phyloP scores from a whole-genome alignment of 257 asterid species.

The Paraleonurus japonicus region DNA sequence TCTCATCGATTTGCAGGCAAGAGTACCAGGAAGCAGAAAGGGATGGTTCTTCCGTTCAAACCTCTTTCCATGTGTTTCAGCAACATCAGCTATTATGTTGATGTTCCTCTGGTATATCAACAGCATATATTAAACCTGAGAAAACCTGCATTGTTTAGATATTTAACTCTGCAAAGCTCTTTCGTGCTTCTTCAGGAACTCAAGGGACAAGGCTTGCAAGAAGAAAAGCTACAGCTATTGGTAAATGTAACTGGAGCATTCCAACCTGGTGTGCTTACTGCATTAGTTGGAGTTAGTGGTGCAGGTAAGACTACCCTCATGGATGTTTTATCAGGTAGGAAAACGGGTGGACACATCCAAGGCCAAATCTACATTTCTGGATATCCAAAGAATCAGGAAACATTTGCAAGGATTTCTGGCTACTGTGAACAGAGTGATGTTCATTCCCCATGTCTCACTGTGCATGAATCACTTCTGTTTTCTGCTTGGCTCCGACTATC shows the following conservation, averaged over 20 bases:
- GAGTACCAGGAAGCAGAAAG: slow-evolving; percentile 40
- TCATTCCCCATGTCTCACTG: slow-evolving; percentile 88
- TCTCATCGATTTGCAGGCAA: slow-evolving; percentile 45
- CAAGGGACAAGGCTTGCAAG: slow-evolving; percentile 65
- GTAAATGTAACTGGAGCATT: slow-evolving; percentile 76
- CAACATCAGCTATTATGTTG: slow-evolving; percentile 75
- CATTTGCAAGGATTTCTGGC: slow-evolving; percentile 90
- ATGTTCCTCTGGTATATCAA: slow-evolving; percentile 73
- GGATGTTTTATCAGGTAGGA: slow-evolving; percentile 96
- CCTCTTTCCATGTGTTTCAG: slow-evolving; percentile 83
- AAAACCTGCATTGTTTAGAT: slow-evolving; percentile 15
- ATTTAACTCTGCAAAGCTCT: slow-evolving; percentile 4
- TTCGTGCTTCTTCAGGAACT: slow-evolving; percentile 54
- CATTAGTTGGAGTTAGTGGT: slow-evolving; percentile 90
- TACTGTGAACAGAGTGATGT: slow-evolving; percentile 90
- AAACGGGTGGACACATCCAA: slow-evolving; percentile 81
- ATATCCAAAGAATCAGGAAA: slow-evolving; percentile 78
- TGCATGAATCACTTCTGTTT: slow-evolving; percentile 71
- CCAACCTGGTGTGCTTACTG: slow-evolving; percentile 87
- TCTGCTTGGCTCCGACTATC: slow-evolving; percentile 90
- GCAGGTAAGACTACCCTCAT: slow-evolving; percentile 97
- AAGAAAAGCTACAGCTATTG: slow-evolving; percentile 63
- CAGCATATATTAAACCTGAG: background rate
- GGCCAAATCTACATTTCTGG: slow-evolving; percentile 74
- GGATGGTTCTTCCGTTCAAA: slow-evolving; percentile 90